Evolutionary conservation across 345 rosid genomes (phyloP).

Genomic region (Acer yangbiense): DNA sequence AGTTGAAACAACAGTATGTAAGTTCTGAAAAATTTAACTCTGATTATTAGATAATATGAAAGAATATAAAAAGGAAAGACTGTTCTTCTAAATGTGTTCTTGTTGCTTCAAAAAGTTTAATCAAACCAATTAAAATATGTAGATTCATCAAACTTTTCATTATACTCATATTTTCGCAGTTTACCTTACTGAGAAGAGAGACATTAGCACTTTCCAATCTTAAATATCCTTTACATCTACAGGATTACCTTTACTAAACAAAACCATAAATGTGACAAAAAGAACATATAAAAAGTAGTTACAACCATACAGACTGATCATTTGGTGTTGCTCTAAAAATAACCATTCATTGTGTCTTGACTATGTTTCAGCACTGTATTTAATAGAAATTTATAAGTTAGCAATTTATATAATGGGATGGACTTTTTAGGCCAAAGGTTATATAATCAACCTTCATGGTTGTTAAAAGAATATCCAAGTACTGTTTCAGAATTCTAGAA

Average conservation of each 20-base stretch:
- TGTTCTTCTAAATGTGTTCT: background rate
- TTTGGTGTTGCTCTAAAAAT: background rate
- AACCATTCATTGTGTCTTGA: background rate
- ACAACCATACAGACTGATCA: background rate
- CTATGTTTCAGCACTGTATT: background rate
- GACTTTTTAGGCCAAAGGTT: background rate
- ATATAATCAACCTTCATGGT: background rate
- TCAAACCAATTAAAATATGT: background rate
- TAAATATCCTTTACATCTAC: background rate
- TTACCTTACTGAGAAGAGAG: background rate
- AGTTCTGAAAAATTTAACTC: background rate
- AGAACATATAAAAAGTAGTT: background rate
- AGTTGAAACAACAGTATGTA: background rate
- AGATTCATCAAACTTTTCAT: background rate
- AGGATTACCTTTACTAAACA: background rate
- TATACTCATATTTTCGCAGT: constrained; percentile 3
- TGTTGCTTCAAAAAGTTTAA: background rate
- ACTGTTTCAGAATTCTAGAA: background rate
- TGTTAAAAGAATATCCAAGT: background rate
- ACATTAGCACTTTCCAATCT: background rate
- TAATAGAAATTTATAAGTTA: background rate
- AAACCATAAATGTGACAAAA: background rate
- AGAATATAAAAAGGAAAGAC: background rate
- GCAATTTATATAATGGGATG: background rate
- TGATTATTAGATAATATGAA: constrained; percentile 3